These are phyloP conservation scores for Cryptococcus sp. DNA, from an alignment of 1,284 basidiomycete genomes.

Conservation along the genomic window DNA sequence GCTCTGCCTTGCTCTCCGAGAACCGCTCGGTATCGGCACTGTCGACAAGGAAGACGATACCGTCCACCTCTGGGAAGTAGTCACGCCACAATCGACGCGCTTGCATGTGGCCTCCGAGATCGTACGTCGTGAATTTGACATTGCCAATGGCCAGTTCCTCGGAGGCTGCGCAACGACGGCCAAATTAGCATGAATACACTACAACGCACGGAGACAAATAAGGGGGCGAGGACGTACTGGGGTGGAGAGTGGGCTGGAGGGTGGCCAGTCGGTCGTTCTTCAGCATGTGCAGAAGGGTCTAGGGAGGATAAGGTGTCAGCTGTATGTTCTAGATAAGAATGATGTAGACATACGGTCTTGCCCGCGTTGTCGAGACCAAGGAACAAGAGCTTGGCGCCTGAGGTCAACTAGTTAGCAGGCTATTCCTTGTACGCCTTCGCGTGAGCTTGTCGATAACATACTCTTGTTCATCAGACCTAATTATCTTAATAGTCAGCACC, in stretches of 20 bases:
- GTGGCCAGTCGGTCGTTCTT: conserved; percentile 99
- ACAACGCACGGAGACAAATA: background rate
- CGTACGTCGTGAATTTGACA: conserved; percentile 99
- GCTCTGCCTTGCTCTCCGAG: conserved; percentile 91
- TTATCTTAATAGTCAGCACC: too few relatives aligned
- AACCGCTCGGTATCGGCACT: conserved; percentile 96
- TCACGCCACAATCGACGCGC: conserved; percentile 99
- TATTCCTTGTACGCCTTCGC: background rate
- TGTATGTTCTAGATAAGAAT: background rate
- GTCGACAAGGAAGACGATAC: conserved; percentile 98
- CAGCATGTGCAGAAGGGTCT: conserved; percentile 99
- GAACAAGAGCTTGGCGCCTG: conserved; percentile 94
- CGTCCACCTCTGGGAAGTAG: conserved; percentile 99
- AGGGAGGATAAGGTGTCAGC: conserved; percentile 12
- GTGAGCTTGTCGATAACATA: conserved; percentile 21
- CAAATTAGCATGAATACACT: background rate
- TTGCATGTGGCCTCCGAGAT: conserved; percentile 98
- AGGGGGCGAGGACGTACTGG: conserved; percentile 66
- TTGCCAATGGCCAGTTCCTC: conserved; percentile 99
- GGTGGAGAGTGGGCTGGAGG: conserved; percentile 96
- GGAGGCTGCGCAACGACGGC: conserved; percentile 65
- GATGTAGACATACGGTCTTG: conserved; percentile 80
- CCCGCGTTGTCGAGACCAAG: conserved; percentile 98
- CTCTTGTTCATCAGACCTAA: conserved; percentile 96
- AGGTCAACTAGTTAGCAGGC: background rate